Percentiles rank a stretch among this genome's conserved stretches.
Evolutionary conservation across 495 filamentous ascomycete species (phyloP).

Genomic region (Xylaria nigripes): DNA sequence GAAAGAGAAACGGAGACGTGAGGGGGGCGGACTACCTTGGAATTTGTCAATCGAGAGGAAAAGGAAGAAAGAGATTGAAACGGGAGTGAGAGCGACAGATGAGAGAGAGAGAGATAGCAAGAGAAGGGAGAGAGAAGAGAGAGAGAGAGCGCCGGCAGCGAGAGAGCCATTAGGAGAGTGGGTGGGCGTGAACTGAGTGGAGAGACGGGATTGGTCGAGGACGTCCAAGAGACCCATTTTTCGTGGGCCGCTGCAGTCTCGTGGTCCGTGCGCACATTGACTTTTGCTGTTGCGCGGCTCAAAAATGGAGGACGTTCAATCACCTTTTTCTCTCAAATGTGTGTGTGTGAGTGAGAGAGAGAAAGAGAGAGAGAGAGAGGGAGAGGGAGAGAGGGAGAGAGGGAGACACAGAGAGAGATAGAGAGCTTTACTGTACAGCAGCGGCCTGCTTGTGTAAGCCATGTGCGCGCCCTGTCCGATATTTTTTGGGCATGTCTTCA

Average conservation of each 20-base stretch:
- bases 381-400: no score
- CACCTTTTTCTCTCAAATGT: not conserved
- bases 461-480: no score
- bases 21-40: not conserved
- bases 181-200: constrained; percentile 11
- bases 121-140: constrained; percentile 8
- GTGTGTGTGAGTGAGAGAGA: no score
- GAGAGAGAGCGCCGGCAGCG: constrained; percentile 8
- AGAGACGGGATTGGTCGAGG: constrained; percentile 1
- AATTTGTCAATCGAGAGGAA: not conserved
- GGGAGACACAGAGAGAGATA: no score
- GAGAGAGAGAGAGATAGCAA: constrained; percentile 9
- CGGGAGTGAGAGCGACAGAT: constrained; percentile 4
- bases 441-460: no score
- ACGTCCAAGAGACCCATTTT: not conserved
- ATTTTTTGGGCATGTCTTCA: no score
- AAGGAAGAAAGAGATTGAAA: not conserved
- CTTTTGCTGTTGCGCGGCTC: constrained; percentile 1
- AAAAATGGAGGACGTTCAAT: not conserved
- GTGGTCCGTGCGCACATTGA: constrained; percentile 9
- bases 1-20: not conserved
- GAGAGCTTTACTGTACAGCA: no score
- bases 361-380: no score
- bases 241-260: not conserved
- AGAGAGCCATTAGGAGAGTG: constrained; percentile 3